A percentile compares a stretch with the other conserved stretches of the same genome.
These are phyloP conservation scores for Gentiana dahurica DNA, from an alignment of 257 asterid species.

Conservation along the genomic window DNA sequence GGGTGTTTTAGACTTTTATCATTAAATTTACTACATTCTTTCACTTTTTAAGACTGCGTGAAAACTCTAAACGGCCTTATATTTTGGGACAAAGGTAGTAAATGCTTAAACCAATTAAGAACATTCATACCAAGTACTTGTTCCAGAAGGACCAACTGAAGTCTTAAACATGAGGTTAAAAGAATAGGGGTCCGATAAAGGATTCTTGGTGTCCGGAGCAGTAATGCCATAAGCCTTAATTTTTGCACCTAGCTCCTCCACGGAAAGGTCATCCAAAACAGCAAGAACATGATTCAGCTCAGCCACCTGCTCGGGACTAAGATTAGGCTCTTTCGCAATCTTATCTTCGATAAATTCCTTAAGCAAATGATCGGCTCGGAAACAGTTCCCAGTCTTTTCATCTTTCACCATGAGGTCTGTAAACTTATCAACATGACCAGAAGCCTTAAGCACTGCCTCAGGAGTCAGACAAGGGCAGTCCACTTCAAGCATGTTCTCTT, in stretches of 20 bases:
- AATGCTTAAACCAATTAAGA: not conserved
- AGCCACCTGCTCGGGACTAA: conserved; percentile 19
- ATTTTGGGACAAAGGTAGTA: too few relatives aligned
- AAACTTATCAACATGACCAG: conserved; percentile 28
- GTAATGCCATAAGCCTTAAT: conserved; percentile 60
- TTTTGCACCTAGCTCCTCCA: conserved; percentile 62
- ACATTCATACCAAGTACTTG: conserved; percentile 52
- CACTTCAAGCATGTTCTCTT: conserved; percentile 28
- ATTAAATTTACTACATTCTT: too few relatives aligned
- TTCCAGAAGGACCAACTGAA: conserved; percentile 62
- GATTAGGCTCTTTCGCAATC: conserved; percentile 21
- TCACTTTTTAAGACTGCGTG: too few relatives aligned
- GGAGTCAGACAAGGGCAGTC: conserved; percentile 28
- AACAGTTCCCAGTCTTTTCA: conserved; percentile 26
- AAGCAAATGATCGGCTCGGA: conserved; percentile 30
- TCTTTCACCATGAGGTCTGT: conserved; percentile 33
- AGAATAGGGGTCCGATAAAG: conserved; percentile 74
- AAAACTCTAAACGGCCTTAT: too few relatives aligned
- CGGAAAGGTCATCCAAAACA: conserved; percentile 56
- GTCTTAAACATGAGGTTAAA: conserved; percentile 72
- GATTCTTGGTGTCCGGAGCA: conserved; percentile 73
- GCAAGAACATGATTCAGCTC: conserved; percentile 27
- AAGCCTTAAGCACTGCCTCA: conserved; percentile 22
- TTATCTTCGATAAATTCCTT: conserved; percentile 28
- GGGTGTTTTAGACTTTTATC: too few relatives aligned